These are phyloP conservation scores for Macrolepiota fuliginosa DNA, from an alignment of 768 basidiomycete species.

Conservation along the genomic window DNA sequence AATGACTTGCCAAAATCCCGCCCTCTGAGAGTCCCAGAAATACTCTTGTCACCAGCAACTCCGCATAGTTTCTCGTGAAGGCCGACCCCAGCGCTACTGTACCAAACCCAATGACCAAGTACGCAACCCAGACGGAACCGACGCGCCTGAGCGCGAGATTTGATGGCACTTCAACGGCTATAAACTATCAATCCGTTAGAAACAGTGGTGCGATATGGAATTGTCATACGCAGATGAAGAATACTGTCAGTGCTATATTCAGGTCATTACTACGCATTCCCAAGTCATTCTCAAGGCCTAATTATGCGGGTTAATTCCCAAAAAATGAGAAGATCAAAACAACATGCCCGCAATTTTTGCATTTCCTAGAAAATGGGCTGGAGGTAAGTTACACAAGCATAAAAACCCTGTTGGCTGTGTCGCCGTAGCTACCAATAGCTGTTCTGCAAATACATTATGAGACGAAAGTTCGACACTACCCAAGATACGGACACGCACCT, in stretches of 20 bases:
- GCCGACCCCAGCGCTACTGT: conserved; percentile 35
- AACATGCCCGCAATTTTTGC: conserved; percentile 22
- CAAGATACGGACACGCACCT: conserved; percentile 10
- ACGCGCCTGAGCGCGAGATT: conserved; percentile 40
- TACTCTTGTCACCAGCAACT: conserved; percentile 34
- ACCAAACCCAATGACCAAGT: conserved; percentile 37
- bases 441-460: conserved; percentile 10
- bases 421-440: conserved; percentile 13
- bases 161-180: conserved; percentile 36
- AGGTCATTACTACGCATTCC: conserved; percentile 39
- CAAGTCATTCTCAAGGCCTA: conserved; percentile 38
- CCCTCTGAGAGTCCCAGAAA: conserved; percentile 43
- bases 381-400: neutral
- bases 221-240: conserved; percentile 34
- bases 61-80: conserved; percentile 32
- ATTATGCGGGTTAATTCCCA: neutral
- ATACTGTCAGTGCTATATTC: conserved; percentile 38
- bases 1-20: conserved; percentile 34
- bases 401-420: neutral
- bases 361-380: conserved; percentile 12
- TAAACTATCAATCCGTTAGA: conserved; percentile 25
- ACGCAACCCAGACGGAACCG: conserved; percentile 36
- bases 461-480: neutral
- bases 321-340: neutral
- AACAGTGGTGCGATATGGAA: neutral